Evolutionary conservation across 2,329 filamentous ascomycete genomes (phyloP).

Genomic region (Fusarium sp.): DNA sequence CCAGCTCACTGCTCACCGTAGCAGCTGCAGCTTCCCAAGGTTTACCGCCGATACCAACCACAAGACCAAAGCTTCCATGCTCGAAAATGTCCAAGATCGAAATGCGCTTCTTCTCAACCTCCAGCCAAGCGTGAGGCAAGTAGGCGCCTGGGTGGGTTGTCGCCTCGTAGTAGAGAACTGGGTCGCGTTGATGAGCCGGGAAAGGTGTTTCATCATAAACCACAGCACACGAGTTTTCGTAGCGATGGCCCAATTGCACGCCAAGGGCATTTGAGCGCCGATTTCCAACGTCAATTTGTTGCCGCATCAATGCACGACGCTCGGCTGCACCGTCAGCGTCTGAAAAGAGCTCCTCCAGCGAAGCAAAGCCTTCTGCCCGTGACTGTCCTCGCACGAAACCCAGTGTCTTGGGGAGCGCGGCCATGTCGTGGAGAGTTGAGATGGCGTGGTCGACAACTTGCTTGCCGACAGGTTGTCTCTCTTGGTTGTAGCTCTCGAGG

Average conservation of each 20-base stretch:
- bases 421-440: constrained; percentile 66
- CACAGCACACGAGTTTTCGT: constrained; percentile 16
- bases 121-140: constrained; percentile 73
- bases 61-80: constrained; percentile 62
- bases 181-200: constrained; percentile 48
- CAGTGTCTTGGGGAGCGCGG: constrained; percentile 57
- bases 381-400: constrained; percentile 51
- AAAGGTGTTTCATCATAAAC: constrained; percentile 52
- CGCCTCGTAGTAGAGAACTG: constrained; percentile 56
- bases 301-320: constrained; percentile 9
- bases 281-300: constrained; percentile 9
- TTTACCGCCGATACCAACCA: constrained; percentile 68
- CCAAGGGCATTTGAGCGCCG: constrained; percentile 23
- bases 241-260: constrained; percentile 25
- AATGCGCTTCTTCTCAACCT: constrained; percentile 55
- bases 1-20: constrained; percentile 52
- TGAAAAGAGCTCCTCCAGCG: constrained; percentile 21
- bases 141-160: constrained; percentile 69
- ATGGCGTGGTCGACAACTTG: constrained; percentile 67
- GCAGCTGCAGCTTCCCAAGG: constrained; percentile 64
- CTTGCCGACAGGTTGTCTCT: constrained; percentile 62
- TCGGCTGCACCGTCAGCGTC: constrained; percentile 21
- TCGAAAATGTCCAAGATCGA: constrained; percentile 72
- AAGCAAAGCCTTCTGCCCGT: constrained; percentile 17
- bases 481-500: constrained; percentile 57